Evolutionary conservation across 1,284 basidiomycete genomes (phyloP).

Genomic region (Meira nashicola): DNA sequence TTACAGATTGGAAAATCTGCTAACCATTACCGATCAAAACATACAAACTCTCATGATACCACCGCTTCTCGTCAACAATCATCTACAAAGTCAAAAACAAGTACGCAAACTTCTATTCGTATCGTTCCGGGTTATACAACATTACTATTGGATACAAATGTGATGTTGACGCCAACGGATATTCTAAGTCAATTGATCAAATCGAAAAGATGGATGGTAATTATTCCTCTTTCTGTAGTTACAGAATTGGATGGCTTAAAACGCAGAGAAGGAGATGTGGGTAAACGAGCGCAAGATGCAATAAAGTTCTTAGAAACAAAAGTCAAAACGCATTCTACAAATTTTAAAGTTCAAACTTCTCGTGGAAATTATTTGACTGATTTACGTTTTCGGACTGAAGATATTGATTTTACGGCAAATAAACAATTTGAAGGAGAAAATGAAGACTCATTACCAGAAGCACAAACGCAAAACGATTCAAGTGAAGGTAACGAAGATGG

Average conservation of each 20-base stretch:
- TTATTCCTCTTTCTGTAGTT: slow-evolving; percentile 73
- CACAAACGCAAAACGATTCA: not conserved
- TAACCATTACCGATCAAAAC: slow-evolving; percentile 7
- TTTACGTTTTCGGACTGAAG: slow-evolving; percentile 76
- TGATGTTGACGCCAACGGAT: slow-evolving; percentile 60
- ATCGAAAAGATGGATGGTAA: slow-evolving; percentile 74
- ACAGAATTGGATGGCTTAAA: slow-evolving; percentile 91
- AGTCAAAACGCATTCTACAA: slow-evolving; percentile 67
- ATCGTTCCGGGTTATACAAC: slow-evolving; percentile 80
- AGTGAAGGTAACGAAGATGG: slow-evolving; percentile 7
- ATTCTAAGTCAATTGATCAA: slow-evolving; percentile 63
- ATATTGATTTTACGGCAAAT: slow-evolving; percentile 64
- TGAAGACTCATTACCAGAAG: not conserved
- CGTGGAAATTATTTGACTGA: slow-evolving; percentile 87
- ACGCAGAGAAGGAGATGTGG: slow-evolving; percentile 66
- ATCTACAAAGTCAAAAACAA: slow-evolving; percentile 17
- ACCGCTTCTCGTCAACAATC: not conserved
- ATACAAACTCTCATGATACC: not conserved
- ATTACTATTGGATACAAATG: slow-evolving; percentile 90
- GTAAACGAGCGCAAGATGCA: slow-evolving; percentile 62
- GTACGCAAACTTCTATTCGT: slow-evolving; percentile 56
- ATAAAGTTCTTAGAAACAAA: slow-evolving; percentile 69
- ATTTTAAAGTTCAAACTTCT: slow-evolving; percentile 88
- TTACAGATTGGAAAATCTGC: slow-evolving; percentile 44
- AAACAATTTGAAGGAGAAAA: not conserved